Base-by-base conservation (phyloP, 306 rosid genomes). In the Sophora flavescens region DNA sequence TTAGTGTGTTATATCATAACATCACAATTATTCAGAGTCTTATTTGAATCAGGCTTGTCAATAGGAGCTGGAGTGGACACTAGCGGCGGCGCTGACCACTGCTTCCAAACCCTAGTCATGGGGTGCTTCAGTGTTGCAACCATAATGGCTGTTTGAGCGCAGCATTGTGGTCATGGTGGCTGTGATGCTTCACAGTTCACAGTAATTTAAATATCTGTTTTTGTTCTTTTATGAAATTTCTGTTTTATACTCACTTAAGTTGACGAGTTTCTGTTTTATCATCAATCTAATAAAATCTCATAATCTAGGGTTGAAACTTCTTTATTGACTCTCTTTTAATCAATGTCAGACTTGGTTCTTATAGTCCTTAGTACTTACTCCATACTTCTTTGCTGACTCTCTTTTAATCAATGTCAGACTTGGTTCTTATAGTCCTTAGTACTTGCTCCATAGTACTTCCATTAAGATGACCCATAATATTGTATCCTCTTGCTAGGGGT, bases 321-420 rank as follows among this genome's bases (percentile, higher is more conserved):
- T 26, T 57, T 26, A 11, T 26, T 10, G n/a, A n/a, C 56, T 14
- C 18, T 50, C 62, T 26, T 17, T 57, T 6, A 22, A 28, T 57
- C 63, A 57, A 57, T 26, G 36, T 57, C 63, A 22, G 6, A 11
- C 63, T 54, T 54, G 33, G 32, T 54, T 54, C 61, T 17, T 54
- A 9, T 9, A 6, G 63, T 9, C 63, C 36, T 26, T 57, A 57
- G 35, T 1, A 22, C 22, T 22, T 22, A 22, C 22, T 22, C 22
- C 22, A 22, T 22, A 57, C 38, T 28, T 57, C 17, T 26, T 57
- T 26, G 4, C 11, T 10, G n/a, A n/a, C 22, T 14, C 18, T 50
- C 62, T 26, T 17, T 57, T 6, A 22, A 28, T 57, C 63, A 57
- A 57, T 26, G 36, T 57, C 63, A 22, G 6, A 4, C 63, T 54